Percentiles rank a stretch among this genome's conserved stretches.
Evolutionary conservation across 257 asterid species (phyloP).

Genomic region (Nicotiana attenuata): DNA sequence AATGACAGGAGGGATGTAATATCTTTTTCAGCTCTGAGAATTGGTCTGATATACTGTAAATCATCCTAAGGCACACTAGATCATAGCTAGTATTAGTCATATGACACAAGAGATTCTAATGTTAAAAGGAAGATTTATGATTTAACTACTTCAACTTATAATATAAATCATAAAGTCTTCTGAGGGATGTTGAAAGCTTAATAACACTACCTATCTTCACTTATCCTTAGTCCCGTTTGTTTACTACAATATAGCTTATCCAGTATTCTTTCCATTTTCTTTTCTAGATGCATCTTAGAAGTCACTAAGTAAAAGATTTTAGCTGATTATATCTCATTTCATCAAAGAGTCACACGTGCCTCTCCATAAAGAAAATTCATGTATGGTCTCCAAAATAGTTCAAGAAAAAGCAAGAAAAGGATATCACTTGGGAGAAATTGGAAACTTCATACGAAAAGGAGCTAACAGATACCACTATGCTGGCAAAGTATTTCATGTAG

Average conservation of each 20-base stretch:
- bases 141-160: constrained; percentile 24
- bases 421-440: background rate
- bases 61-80: constrained; percentile 99
- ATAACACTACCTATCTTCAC: background rate
- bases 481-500: background rate
- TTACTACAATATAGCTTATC: background rate
- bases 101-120: constrained; percentile 25
- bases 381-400: background rate
- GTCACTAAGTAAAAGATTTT: background rate
- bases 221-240: background rate
- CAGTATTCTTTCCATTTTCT: background rate
- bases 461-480: background rate
- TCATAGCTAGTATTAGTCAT: constrained; percentile 55
- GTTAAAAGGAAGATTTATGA: constrained; percentile 10
- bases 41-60: constrained; percentile 96
- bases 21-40: constrained; percentile 95
- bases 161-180: constrained; percentile 4
- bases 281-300: background rate
- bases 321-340: background rate
- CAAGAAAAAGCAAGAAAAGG: background rate
- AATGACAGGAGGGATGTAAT: constrained; percentile 45
- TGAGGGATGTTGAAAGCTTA: constrained; percentile 3
- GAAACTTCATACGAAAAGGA: background rate
- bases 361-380: background rate
- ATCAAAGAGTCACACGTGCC: background rate